These are phyloP conservation scores for Cercospora nicotianae DNA, from an alignment of 2,329 filamentous ascomycete species.

Conservation along the genomic window DNA sequence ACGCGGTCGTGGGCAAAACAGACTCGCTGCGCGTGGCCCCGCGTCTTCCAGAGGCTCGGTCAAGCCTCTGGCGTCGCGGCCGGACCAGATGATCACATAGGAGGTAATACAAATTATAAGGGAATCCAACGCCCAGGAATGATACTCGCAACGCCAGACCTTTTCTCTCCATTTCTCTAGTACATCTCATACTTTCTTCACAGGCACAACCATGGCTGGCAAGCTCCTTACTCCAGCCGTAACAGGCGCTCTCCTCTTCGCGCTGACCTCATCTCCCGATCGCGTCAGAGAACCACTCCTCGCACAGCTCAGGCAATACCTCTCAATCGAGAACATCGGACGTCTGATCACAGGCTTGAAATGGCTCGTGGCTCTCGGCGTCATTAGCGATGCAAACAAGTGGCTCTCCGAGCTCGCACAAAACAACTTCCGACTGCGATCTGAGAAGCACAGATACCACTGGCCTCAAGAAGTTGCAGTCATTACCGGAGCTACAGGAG, in stretches of 20 bases:
- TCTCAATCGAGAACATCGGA: constrained; percentile 33
- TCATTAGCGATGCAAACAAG: constrained; percentile 32
- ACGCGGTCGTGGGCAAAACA: background rate
- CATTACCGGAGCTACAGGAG: constrained; percentile 40
- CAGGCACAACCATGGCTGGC: constrained; percentile 4
- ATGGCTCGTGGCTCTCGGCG: constrained; percentile 37
- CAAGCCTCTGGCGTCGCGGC: constrained; percentile 12
- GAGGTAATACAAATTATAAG: constrained; percentile 2
- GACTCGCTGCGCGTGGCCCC: background rate
- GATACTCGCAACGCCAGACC: background rate
- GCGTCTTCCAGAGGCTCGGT: background rate
- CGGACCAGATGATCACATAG: background rate
- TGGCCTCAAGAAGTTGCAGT: constrained; percentile 42
- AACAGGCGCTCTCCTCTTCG: constrained; percentile 35
- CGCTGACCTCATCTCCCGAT: constrained; percentile 35
- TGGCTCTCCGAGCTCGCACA: constrained; percentile 34
- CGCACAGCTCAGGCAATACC: constrained; percentile 31
- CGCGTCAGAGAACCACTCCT: constrained; percentile 34
- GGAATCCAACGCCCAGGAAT: background rate
- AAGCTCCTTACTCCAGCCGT: constrained; percentile 31
- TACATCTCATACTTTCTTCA: background rate
- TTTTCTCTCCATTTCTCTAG: background rate
- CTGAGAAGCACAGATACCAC: constrained; percentile 39
- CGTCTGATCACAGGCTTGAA: constrained; percentile 33
- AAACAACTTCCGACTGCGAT: constrained; percentile 43